These are phyloP conservation scores for Xylaria flabelliformis DNA, from an alignment of 495 filamentous ascomycete species.

Conservation along the genomic window DNA sequence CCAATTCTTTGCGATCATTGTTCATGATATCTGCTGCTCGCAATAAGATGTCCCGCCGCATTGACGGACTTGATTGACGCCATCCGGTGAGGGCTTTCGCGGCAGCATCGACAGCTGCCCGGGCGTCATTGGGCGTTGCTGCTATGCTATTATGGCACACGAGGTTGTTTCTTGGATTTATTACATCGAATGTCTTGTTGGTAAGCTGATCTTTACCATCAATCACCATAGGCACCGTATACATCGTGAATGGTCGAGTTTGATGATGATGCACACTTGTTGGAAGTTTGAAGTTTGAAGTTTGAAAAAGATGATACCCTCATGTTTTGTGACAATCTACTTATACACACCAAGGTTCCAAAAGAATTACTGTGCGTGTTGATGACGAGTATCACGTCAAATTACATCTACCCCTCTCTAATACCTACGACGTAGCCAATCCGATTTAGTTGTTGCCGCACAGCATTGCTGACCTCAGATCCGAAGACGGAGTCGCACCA, in stretches of 20 bases:
- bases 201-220: not conserved
- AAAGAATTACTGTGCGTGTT: not conserved
- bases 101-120: not conserved
- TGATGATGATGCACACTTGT: not conserved
- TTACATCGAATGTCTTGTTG: not conserved
- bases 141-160: not conserved
- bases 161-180: slow-evolving; percentile 1
- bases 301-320: not conserved
- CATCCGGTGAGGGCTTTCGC: not conserved
- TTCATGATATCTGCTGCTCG: slow-evolving; percentile 5
- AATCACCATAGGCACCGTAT: not conserved
- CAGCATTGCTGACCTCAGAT: not conserved
- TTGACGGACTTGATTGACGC: not conserved
- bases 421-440: not conserved
- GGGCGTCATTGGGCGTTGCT: not conserved
- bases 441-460: not conserved
- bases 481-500: not conserved
- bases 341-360: not conserved
- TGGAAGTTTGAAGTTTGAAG: not conserved
- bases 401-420: not conserved
- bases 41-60: not conserved
- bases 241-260: not conserved
- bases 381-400: not conserved
- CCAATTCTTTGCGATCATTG: not conserved
- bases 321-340: not conserved